Base-by-base conservation (phyloP, 768 basidiomycete genomes). In the Suillus bovinus region DNA sequence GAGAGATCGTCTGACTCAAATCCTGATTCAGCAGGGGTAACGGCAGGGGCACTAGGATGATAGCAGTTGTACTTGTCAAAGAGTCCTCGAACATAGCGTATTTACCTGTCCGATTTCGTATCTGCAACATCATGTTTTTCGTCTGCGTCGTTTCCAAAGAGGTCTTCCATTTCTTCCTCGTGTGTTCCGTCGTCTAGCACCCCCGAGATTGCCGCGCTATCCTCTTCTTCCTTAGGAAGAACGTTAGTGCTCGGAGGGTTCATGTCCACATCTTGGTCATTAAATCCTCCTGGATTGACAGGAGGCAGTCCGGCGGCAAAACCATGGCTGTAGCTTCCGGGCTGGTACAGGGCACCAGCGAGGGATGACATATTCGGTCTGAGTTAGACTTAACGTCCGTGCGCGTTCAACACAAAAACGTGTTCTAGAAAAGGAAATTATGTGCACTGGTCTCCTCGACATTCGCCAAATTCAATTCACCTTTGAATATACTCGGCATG, bases 141-240 rank as follows among this genome's bases (percentile, higher is more conserved):
- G 17, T 80, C 86, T 49, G 84, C 81, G 59, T 91, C 90, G 64
- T 89, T 86, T 38, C 90, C 91, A 71, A 93, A 93, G 60, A 93
- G 83, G 72, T 93, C 91, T 64, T 85, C 84, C 86, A 91, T 89
- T 63, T 83, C 84, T 66, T 85, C 80, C 17, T 68, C 67, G 55
- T 68, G 54, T 16, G 16, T 62, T 31, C 67, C 57, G 20, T 69
- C 64, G 38, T 49, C 53, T 44, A 61, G 53, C 3, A 22, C 20
- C 11, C 59, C 66, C 20, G 64, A 66, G 33, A 16, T 58, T 38
- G 61, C 57, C 4, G 65, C 29, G 5, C 59, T 33, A 27, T 59
- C 79, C 39, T 76, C 64, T 44, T 24, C 67, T 2, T 31, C n/a
- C 58, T 50, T 44, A 24, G 57, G 61, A n/a, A 34, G 62, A 59